phyloP scores from a whole-genome alignment of 1,139 yeast species.

The Blastobotrys ciferrii region DNA sequence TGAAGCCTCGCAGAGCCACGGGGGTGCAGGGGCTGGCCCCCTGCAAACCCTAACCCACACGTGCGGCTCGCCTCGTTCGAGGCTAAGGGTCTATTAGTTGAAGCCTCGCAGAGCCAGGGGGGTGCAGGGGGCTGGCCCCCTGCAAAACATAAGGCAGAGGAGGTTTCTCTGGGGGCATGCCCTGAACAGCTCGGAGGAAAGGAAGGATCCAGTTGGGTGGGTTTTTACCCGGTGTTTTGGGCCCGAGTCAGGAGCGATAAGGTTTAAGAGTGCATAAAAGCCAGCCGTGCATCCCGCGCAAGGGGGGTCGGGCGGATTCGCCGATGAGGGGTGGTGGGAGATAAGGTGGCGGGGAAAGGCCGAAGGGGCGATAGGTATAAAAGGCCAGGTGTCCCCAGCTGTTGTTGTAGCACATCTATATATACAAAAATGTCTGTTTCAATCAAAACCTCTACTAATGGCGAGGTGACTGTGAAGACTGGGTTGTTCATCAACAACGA shows the following conservation, averaged over 20 bases:
- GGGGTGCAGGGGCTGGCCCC: too few species aligned
- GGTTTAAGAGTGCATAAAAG: neutral
- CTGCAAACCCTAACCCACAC: too few species aligned
- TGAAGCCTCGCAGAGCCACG: too few species aligned
- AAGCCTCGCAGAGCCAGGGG: too few species aligned
- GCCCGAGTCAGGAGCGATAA: neutral
- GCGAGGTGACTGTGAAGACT: neutral
- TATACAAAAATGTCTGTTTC: neutral
- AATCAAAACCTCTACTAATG: conserved; percentile 1
- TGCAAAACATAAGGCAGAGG: too few species aligned
- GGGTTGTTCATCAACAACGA: conserved; percentile 58
- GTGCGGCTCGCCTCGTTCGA: too few species aligned
- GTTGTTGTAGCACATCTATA: neutral
- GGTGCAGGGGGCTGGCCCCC: too few species aligned
- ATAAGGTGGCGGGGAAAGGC: neutral
- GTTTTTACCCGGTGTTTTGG: neutral
- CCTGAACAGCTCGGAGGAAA: too few species aligned
- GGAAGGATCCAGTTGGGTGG: neutral
- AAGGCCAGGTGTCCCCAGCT: neutral
- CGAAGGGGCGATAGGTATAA: neutral
- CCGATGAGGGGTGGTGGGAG: neutral
- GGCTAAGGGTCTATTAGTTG: too few species aligned
- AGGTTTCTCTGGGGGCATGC: too few species aligned
- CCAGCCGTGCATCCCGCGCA: neutral
- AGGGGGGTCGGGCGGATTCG: neutral